A percentile compares a stretch with the other conserved stretches of the same genome.
Evolutionary conservation across 1,284 basidiomycete species (phyloP).

Genomic region (Rhodotorula mucilaginosa): DNA sequence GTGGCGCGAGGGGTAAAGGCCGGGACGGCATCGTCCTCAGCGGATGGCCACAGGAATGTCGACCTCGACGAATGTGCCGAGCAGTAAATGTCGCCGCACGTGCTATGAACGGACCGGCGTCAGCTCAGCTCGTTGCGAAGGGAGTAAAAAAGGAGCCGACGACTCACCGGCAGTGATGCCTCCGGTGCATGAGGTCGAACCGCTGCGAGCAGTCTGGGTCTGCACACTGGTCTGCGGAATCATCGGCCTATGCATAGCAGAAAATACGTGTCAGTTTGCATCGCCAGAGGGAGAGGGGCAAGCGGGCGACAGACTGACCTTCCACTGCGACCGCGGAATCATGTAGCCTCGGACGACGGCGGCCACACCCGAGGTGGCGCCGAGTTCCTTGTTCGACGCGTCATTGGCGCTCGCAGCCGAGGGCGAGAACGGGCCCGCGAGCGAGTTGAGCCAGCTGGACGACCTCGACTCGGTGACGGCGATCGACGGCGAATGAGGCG

Average conservation of each 20-base stretch:
- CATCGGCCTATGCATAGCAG: conserved; percentile 22
- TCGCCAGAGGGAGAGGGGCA: background rate
- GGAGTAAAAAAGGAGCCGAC: background rate
- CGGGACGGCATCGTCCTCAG: conserved; percentile 14
- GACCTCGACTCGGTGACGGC: conserved; percentile 15
- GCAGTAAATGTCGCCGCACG: conserved; percentile 38
- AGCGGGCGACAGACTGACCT: conserved; percentile 13
- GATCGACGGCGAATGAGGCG: conserved; percentile 26
- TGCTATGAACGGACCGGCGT: conserved; percentile 4
- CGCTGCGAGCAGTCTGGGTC: conserved; percentile 30
- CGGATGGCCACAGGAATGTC: conserved; percentile 34
- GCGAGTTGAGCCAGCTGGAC: conserved; percentile 19
- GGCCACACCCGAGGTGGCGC: background rate
- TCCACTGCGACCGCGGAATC: conserved; percentile 32
- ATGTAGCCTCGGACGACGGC: conserved; percentile 18
- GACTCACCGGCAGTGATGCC: conserved; percentile 38
- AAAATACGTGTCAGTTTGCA: too few relatives aligned
- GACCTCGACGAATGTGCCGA: conserved; percentile 30
- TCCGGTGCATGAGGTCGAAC: conserved; percentile 33
- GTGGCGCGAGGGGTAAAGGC: conserved; percentile 25
- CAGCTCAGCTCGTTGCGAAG: background rate
- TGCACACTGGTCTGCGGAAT: conserved; percentile 21
- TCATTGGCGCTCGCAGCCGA: background rate
- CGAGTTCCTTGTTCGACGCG: conserved; percentile 7
- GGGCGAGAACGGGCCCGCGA: conserved; percentile 29